Base-by-base conservation (phyloP, 148 eudicot genomes). In the Arctostaphylos glauca region DNA sequence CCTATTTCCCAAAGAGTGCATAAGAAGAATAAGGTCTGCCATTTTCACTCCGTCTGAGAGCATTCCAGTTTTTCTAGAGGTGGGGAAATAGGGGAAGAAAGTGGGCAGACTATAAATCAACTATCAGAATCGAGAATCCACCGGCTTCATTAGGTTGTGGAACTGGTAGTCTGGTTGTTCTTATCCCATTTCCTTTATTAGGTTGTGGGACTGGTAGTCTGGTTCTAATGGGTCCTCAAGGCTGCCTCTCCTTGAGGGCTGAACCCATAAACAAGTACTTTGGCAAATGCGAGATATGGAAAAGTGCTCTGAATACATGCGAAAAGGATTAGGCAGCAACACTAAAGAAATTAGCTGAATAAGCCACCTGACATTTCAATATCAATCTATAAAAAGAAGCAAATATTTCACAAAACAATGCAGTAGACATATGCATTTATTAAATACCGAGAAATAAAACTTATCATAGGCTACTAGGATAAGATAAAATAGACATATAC, bases 401-500 rank as follows among this genome's bases (percentile, higher is more conserved):
- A 49, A 18, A 59, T 79, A 21, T 66, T 62, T 48, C 81, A 67
- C 9, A 25, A 50, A 67, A 68, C 54, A 80, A 67, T 49, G 64
- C 38, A 25, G 64, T 70, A n/a, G 52, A 81, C 76, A 13, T 53
- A 41, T 41, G 16, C 60, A 80, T 25, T 0, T 6, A 47, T 49
- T 50, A 70, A 18, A 52, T 19, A 23, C 50, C 2, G 55, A 10
- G 43, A 23, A 38, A 38, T 31, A 31, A 50, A 52, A 81, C 43
- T 68, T 38, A 55, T 77, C 66, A 78, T 0, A 55, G 50, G 68
- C 50, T 18, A 78, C 15, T 56, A 19, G 31, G n/a, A 18, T 43
- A 60, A 59, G 74, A 50, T 49, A 48, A 49, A 23, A 38, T 19
- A 41, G 46, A 25, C 44, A 66, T 10, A 23, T 81, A 90, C 92